Evolutionary conservation across 345 rosid species (phyloP).

Genomic region (Eutrema yunnanense): DNA sequence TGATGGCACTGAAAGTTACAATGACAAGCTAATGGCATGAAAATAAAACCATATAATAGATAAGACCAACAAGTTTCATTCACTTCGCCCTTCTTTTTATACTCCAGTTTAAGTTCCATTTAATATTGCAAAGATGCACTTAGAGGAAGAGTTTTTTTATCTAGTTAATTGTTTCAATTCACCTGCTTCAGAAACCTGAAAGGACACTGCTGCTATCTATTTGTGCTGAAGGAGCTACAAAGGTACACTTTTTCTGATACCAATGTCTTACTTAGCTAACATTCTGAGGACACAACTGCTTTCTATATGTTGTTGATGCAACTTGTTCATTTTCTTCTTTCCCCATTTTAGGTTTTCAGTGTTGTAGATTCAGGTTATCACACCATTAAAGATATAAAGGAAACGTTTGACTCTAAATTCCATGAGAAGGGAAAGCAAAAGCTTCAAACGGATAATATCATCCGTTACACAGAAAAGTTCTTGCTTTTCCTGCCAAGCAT

Average conservation of each 20-base stretch:
- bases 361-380: slow-evolving; percentile 81
- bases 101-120: neutral
- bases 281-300: neutral
- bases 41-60: slow-evolving; percentile 1
- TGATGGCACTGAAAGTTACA: slow-evolving; percentile 4
- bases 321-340: slow-evolving; percentile 15
- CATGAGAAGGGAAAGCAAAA: slow-evolving; percentile 43
- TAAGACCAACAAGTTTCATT: neutral
- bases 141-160: neutral
- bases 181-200: slow-evolving; percentile 70
- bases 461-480: slow-evolving; percentile 61
- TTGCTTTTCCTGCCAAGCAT: slow-evolving; percentile 56
- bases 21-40: neutral
- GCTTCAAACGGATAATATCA: slow-evolving; percentile 39
- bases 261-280: neutral
- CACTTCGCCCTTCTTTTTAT: neutral
- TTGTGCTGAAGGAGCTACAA: slow-evolving; percentile 79
- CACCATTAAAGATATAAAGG: slow-evolving; percentile 43
- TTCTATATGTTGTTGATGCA: neutral
- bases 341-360: slow-evolving; percentile 58
- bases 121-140: neutral
- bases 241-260: slow-evolving; percentile 41
- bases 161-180: slow-evolving; percentile 7
- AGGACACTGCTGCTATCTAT: slow-evolving; percentile 64
- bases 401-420: slow-evolving; percentile 26